Evolutionary conservation across 192 early-diverging fungal genomes (phyloP).

Genomic region (Thamnidium elegans): DNA sequence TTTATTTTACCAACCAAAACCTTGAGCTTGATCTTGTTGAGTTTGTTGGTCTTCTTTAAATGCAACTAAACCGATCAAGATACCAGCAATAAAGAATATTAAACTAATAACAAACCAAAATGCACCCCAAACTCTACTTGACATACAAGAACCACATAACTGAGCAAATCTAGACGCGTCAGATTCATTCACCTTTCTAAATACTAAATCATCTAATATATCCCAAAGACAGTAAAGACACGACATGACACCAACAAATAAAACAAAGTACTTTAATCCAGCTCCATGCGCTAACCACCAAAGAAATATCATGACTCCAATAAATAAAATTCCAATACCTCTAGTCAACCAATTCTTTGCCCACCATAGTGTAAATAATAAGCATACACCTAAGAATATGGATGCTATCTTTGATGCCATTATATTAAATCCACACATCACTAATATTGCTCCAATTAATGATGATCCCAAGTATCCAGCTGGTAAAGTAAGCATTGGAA

Average conservation of each 20-base stretch:
- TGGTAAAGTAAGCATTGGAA: conserved; percentile 76
- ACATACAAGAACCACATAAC: conserved; percentile 62
- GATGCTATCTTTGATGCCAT: conserved; percentile 83
- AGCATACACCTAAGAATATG: conserved; percentile 78
- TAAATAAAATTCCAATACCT: conserved; percentile 76
- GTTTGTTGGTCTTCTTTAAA: conserved; percentile 61
- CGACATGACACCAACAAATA: conserved; percentile 94
- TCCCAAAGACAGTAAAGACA: conserved; percentile 93
- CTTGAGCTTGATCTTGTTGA: conserved; percentile 32
- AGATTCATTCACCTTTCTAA: conserved; percentile 91
- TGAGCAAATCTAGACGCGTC: conserved; percentile 87
- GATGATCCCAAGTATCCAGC: conserved; percentile 91
- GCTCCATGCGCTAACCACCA: conserved; percentile 78
- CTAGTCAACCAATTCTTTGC: conserved; percentile 88
- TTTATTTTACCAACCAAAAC: conserved; percentile 33
- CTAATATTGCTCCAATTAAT: conserved; percentile 86
- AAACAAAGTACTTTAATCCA: conserved; percentile 85
- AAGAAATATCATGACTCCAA: conserved; percentile 74
- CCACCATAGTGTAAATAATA: conserved; percentile 84
- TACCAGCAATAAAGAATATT: conserved; percentile 72
- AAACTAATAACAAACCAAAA: conserved; percentile 89
- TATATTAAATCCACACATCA: conserved; percentile 91
- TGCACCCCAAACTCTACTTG: conserved; percentile 83
- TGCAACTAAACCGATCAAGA: conserved; percentile 75
- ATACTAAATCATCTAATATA: conserved; percentile 90